Conservation (phyloP, 306 rosid species). For the Erythrophleum fordii region DNA sequence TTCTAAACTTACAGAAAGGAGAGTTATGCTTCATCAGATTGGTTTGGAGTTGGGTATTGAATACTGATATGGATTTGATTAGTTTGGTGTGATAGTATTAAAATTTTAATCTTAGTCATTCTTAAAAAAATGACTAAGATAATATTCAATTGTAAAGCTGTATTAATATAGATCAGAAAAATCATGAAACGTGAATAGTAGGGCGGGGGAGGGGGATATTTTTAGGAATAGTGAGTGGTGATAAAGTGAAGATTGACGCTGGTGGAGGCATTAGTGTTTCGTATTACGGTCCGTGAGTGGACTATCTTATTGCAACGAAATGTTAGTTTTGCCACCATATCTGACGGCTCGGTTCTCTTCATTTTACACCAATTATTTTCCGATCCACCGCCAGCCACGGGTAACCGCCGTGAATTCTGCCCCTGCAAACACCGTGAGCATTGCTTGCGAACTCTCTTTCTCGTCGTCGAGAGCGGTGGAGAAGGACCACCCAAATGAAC, state of each 20-base stretch:
- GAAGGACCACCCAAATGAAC: constrained; percentile 38
- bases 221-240: background rate
- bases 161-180: too few species aligned
- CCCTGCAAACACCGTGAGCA: constrained; percentile 7
- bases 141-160: too few species aligned
- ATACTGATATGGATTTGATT: constrained; percentile 6
- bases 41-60: constrained; percentile 26
- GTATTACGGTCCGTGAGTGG: background rate
- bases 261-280: background rate
- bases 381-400: constrained; percentile 15
- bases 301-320: background rate
- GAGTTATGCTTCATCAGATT: constrained; percentile 25
- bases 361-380: background rate
- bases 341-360: constrained; percentile 34
- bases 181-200: too few species aligned
- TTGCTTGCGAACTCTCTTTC: constrained; percentile 37
- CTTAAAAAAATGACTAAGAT: too few species aligned
- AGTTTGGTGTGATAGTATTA: too few species aligned
- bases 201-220: background rate
- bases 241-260: too few species aligned
- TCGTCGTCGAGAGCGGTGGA: constrained; percentile 37
- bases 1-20: background rate
- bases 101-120: too few species aligned
- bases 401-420: constrained; percentile 23
- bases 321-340: constrained; percentile 44